Conservation (phyloP, 2,329 filamentous ascomycete species). For the Blastomyces gilchristii region DNA sequence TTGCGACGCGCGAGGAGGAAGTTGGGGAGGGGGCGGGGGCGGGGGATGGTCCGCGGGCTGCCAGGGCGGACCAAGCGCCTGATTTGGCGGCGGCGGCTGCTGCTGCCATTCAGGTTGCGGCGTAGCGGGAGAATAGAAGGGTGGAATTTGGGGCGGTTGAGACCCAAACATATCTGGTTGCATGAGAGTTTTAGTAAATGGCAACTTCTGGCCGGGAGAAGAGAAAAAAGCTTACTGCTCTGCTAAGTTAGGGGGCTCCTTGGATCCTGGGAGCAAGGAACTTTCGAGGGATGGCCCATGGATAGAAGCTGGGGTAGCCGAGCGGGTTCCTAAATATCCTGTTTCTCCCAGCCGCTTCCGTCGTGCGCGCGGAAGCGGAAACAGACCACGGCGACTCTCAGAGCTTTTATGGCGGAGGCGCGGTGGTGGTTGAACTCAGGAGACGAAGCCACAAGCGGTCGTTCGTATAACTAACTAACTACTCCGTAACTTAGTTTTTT, state of each 20-base stretch:
- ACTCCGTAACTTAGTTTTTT: too few relatives aligned
- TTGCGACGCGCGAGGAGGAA: constrained; percentile 16
- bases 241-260: neutral
- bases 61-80: constrained; percentile 16
- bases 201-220: neutral
- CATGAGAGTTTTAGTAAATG: neutral
- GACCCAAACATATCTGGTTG: constrained; percentile 27
- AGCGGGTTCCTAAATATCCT: neutral
- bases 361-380: neutral
- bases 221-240: neutral
- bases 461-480: neutral
- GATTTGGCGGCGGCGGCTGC: constrained; percentile 16
- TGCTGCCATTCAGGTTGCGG: constrained; percentile 33
- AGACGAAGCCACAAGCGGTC: neutral
- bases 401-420: neutral
- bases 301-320: constrained; percentile 1
- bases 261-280: neutral
- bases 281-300: neutral
- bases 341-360: neutral
- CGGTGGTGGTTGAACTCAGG: neutral
- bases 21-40: constrained; percentile 16
- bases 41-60: constrained; percentile 15
- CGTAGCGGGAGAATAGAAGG: constrained; percentile 20
- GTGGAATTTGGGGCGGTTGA: constrained; percentile 17
- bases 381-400: neutral